A percentile compares a stretch with the other conserved stretches of the same genome.
Evolutionary conservation across 257 asterid species (phyloP).

Genomic region (Ligustrum vulgare): DNA sequence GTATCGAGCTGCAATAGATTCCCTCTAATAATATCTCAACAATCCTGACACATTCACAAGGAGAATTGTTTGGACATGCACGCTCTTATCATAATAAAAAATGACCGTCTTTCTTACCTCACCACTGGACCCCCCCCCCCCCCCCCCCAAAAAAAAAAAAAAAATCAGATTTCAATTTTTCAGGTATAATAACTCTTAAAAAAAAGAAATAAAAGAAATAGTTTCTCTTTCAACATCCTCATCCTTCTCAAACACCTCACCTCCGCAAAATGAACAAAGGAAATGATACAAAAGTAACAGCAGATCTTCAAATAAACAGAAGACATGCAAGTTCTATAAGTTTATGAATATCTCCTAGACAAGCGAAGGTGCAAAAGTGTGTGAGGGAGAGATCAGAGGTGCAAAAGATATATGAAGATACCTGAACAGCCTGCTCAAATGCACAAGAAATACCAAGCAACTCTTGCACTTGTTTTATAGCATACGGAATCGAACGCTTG

Average conservation of each 20-base stretch:
- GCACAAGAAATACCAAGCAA: constrained; percentile 97
- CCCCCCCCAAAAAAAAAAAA: too few species aligned
- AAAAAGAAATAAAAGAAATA: neutral
- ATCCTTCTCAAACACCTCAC: neutral
- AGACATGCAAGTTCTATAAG: neutral
- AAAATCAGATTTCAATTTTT: neutral
- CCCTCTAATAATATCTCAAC: neutral
- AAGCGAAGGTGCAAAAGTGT: too few species aligned
- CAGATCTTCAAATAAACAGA: neutral
- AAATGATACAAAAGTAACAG: neutral
- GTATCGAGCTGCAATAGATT: neutral
- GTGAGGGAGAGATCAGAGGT: neutral
- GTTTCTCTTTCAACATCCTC: neutral
- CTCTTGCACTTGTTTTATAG: constrained; percentile 88
- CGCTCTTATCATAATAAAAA: neutral
- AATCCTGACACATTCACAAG: neutral
- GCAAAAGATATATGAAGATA: constrained; percentile 25
- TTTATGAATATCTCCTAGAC: neutral
- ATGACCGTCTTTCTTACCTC: neutral
- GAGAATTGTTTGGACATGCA: neutral
- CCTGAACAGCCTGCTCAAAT: constrained; percentile 99
- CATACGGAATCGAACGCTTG: constrained; percentile 74
- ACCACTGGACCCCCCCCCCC: neutral
- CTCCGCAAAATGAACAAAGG: neutral
- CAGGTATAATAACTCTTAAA: neutral